Percentiles rank a stretch among this genome's conserved stretches.
These are phyloP conservation scores for Starmerella geochares DNA, from an alignment of 805 yeast species.

Conservation along the genomic window DNA sequence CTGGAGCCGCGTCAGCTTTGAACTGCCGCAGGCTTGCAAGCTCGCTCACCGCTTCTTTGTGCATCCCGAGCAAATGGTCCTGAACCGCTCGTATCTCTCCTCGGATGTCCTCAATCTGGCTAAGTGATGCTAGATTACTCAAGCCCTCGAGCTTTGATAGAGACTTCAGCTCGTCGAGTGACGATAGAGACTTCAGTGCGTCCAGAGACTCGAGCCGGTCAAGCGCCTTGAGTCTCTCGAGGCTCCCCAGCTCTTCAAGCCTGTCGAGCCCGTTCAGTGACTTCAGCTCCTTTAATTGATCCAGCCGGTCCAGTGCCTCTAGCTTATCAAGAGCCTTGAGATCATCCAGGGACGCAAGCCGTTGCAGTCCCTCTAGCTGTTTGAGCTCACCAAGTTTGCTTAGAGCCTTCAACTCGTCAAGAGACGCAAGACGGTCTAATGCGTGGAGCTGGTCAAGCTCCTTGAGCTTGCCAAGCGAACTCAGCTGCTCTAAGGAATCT, in stretches of 20 bases:
- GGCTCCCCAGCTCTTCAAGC: constrained; percentile 7
- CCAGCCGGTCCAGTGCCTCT: constrained; percentile 9
- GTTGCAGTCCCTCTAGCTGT: background rate
- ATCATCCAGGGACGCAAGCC: background rate
- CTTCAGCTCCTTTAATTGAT: background rate
- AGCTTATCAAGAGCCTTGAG: constrained; percentile 8
- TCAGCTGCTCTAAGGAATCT: constrained; percentile 7
- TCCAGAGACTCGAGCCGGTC: constrained; percentile 4
- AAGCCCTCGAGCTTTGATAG: background rate
- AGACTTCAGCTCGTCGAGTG: background rate
- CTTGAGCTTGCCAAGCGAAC: background rate
- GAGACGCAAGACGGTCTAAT: too few relatives aligned
- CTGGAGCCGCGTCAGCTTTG: background rate
- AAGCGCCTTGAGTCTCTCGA: constrained; percentile 6
- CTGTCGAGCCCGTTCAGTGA: background rate
- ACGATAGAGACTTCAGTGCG: background rate
- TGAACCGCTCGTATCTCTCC: constrained; percentile 25
- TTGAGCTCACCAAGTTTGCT: background rate
- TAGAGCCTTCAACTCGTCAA: background rate
- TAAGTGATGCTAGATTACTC: constrained; percentile 2
- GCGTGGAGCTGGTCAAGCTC: constrained; percentile 11
- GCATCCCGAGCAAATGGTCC: constrained; percentile 20
- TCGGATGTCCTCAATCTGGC: constrained; percentile 8
- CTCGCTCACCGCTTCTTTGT: constrained; percentile 12
- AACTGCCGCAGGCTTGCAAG: constrained; percentile 10